Conservation (phyloP, 2,329 filamentous ascomycete species). For the Apiospora kogelbergensis region DNA sequence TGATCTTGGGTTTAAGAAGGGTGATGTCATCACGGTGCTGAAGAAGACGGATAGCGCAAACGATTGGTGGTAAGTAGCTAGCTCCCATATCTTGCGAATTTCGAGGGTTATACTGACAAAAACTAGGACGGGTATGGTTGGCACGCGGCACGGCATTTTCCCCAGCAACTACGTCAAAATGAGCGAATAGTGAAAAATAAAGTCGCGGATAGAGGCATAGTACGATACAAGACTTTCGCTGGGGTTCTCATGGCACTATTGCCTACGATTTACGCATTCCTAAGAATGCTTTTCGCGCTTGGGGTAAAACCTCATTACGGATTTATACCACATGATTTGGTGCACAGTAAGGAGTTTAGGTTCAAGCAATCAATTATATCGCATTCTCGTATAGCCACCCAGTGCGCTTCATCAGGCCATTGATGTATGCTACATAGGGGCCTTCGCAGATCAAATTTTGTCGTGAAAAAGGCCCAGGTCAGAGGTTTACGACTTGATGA, state of each 20-base stretch:
- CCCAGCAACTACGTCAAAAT: constrained; percentile 78
- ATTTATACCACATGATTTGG: constrained; percentile 6
- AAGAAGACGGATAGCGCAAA: constrained; percentile 93
- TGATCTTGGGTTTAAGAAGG: constrained; percentile 95
- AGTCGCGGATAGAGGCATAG: not conserved
- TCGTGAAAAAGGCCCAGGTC: not conserved
- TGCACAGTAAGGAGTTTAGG: constrained; percentile 9
- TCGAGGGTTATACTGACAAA: constrained; percentile 11
- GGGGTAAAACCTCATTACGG: not conserved
- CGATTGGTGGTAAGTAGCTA: constrained; percentile 79
- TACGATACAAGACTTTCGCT: not conserved
- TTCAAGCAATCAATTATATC: constrained; percentile 2
- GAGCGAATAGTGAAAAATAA: constrained; percentile 29
- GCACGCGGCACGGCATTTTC: constrained; percentile 85
- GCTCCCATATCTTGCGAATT: not conserved
- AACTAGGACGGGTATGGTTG: constrained; percentile 81
- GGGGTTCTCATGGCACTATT: not conserved
- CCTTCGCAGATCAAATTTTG: not conserved
- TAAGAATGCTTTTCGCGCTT: not conserved
- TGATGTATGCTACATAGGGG: not conserved
- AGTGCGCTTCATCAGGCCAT: not conserved
- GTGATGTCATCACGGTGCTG: constrained; percentile 89
- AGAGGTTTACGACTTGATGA: no score
- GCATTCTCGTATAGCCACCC: not conserved
- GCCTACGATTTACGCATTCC: not conserved